These are phyloP conservation scores for Aspergillus nomiae DNA, from an alignment of 2,329 filamentous ascomycete genomes.

Conservation along the genomic window DNA sequence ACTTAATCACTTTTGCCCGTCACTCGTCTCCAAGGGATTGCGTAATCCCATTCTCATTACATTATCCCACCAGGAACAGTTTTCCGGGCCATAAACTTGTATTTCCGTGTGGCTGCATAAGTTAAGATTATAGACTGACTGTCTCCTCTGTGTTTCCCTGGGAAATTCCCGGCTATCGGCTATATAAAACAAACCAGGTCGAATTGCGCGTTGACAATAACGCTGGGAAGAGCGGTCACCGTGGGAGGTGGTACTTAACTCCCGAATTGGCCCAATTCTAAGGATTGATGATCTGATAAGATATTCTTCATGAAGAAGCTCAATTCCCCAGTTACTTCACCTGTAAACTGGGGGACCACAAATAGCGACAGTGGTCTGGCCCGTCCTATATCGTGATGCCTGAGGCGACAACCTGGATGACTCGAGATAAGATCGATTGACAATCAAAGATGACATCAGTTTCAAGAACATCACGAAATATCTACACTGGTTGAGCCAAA, in stretches of 20 bases:
- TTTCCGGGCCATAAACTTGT: background rate
- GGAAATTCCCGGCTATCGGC: background rate
- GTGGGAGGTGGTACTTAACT: background rate
- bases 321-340: background rate
- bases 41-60: background rate
- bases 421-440: background rate
- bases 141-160: background rate
- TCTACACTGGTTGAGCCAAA: background rate
- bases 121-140: background rate
- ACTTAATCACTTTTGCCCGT: background rate
- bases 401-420: background rate
- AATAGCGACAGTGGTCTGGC: background rate
- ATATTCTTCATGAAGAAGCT: background rate
- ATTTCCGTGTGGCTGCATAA: background rate
- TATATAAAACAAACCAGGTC: background rate
- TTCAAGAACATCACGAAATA: background rate
- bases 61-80: background rate
- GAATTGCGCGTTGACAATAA: background rate
- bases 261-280: background rate
- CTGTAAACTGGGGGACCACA: background rate
- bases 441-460: background rate
- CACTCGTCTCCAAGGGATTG: background rate
- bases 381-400: background rate
- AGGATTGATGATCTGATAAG: background rate
- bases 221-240: background rate